Base-by-base conservation (phyloP, 306 rosid species). In the Casuarina equisetifolia region DNA sequence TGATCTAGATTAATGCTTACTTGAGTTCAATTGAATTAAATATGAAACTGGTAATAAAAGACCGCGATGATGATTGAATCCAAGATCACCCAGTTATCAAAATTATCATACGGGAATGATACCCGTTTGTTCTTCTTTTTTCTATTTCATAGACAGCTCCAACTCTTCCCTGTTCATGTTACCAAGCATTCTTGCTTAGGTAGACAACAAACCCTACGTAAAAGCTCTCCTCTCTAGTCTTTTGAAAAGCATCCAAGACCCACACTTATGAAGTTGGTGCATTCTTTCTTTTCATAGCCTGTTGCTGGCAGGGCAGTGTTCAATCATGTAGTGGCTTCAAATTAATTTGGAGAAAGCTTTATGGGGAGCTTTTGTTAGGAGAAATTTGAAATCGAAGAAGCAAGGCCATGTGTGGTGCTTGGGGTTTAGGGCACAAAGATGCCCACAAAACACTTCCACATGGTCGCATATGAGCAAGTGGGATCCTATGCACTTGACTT, bases 341-440 rank as follows among this genome's bases (percentile, higher is more conserved):
- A 44, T 44, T 1, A 25, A 25, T 25, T 25, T 25, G 32, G 32
- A 25, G 32, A 1, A 25, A 25, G 32, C 32, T n/a, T n/a, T n/a
- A n/a, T n/a, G n/a, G n/a, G n/a, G n/a, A n/a, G n/a, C n/a, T 25
- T 25, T 25, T 25, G 32, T 25, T 63, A 12, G 1, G 45, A 17
- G 17, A 35, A 11, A 3, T 49, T 25, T 49, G 35, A n/a, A 44
- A 19, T 70, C 2, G 0, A 9, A 70, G 19, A 3, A 10, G 48
- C 35, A 1, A 46, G 13, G 55, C 57, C 73, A 51, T 67, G 73
- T 40, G 73, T 76, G 67, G 39, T 76, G 80, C 8, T 76, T 78
- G 76, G 75, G 42, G 54, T 49, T 78, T 78, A 1, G 76, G 76
- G 81, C 39, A 55, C 81, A 78, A n/a, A n/a, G 61, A 78, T 69